phyloP scores from a whole-genome alignment of 192 early-diverging fungal genomes.

The Chytriomyces confervae region DNA sequence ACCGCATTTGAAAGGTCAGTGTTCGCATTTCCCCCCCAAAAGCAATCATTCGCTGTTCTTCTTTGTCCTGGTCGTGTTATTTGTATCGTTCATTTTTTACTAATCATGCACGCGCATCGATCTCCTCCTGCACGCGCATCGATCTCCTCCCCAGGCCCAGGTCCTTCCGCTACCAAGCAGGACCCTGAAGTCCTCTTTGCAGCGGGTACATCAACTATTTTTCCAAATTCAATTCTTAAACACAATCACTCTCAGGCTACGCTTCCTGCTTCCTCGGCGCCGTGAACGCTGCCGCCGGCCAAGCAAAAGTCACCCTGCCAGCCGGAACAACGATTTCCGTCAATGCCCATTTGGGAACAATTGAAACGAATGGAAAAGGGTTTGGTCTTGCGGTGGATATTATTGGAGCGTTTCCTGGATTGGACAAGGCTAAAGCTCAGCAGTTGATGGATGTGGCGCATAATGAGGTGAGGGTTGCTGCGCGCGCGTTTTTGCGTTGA shows the following conservation, averaged over 20 bases:
- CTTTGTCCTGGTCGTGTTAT: too few relatives aligned
- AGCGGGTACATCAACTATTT: neutral
- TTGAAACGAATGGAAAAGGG: constrained; percentile 20
- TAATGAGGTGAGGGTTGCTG: constrained; percentile 30
- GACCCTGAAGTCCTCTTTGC: constrained; percentile 43
- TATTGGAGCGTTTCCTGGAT: constrained; percentile 31
- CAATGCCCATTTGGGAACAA: constrained; percentile 30
- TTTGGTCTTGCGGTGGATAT: constrained; percentile 42
- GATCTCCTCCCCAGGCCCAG: too few relatives aligned
- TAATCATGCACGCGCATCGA: neutral
- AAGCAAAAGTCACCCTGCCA: constrained; percentile 37
- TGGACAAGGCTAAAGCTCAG: constrained; percentile 35
- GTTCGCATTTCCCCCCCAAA: too few relatives aligned
- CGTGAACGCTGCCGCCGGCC: constrained; percentile 41
- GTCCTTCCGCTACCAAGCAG: constrained; percentile 19
- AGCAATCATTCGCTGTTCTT: too few relatives aligned
- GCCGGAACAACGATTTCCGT: constrained; percentile 37
- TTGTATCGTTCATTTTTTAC: too few relatives aligned
- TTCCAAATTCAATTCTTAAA: neutral
- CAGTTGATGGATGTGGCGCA: constrained; percentile 42
- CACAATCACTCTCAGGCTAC: constrained; percentile 40
- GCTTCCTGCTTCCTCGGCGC: constrained; percentile 53
- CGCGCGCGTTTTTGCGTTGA: neutral
- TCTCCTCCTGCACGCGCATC: too few relatives aligned
- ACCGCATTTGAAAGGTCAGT: too few relatives aligned